These are phyloP conservation scores for Fraxinus velutina DNA, from an alignment of 305 asterid genomes.

Conservation along the genomic window DNA sequence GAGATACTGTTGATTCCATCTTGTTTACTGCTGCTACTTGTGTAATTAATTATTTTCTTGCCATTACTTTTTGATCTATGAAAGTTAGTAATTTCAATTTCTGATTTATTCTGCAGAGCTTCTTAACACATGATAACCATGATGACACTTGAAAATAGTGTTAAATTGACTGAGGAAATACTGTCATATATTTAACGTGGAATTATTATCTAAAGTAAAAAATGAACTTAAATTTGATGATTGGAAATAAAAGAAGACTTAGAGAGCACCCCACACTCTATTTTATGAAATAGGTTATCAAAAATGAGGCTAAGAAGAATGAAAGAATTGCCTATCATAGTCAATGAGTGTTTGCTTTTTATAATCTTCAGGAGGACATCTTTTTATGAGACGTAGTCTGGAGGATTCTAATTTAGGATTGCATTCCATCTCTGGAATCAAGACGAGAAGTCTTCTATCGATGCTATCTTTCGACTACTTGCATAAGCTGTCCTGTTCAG, in stretches of 20 bases:
- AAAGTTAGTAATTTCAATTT: not conserved
- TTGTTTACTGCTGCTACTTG: slow-evolving; percentile 6
- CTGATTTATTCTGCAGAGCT: not conserved
- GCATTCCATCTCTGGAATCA: not conserved
- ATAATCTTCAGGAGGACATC: not conserved
- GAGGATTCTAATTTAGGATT: not conserved
- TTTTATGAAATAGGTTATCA: not conserved
- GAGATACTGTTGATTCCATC: slow-evolving; percentile 22
- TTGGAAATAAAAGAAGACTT: not conserved
- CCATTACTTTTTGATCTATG: slow-evolving; percentile 6
- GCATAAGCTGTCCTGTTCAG: not conserved
- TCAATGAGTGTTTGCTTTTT: not conserved
- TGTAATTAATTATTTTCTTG: slow-evolving; percentile 16
- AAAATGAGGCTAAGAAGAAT: not conserved
- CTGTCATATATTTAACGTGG: not conserved
- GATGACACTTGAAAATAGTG: not conserved
- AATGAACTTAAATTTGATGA: not conserved
- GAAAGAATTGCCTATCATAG: not conserved
- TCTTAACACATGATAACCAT: not conserved
- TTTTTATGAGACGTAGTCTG: not conserved
- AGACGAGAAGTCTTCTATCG: not conserved
- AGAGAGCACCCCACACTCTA: not conserved
- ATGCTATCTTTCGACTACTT: not conserved
- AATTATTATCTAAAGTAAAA: not conserved
- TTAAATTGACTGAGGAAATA: not conserved